Conservation (phyloP, 257 asterid species). For the Gardenia jasminoides region DNA sequence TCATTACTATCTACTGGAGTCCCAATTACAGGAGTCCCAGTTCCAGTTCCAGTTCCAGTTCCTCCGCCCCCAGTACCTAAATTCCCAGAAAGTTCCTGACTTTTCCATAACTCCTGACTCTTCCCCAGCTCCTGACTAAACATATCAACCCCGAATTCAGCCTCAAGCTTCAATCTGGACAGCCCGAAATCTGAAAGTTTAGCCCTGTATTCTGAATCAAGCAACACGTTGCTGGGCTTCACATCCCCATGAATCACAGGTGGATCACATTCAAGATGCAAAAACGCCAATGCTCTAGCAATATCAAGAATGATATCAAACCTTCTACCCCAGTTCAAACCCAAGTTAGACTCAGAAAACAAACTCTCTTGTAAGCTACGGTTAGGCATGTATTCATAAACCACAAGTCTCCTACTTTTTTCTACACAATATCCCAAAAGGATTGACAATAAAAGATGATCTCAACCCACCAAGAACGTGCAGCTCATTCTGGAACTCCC, state of each 20-base stretch:
- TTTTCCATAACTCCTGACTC: constrained; percentile 63
- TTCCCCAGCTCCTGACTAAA: constrained; percentile 75
- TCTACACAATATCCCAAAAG: constrained; percentile 87
- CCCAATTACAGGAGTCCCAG: constrained; percentile 49
- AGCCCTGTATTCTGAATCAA: constrained; percentile 71
- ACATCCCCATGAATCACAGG: constrained; percentile 97
- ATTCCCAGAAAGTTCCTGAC: constrained; percentile 75
- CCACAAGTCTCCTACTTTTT: constrained; percentile 57
- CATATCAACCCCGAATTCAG: constrained; percentile 71
- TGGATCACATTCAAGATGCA: constrained; percentile 91
- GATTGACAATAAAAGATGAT: constrained; percentile 56
- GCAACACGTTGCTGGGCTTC: constrained; percentile 95
- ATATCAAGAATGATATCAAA: constrained; percentile 64
- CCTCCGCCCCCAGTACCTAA: constrained; percentile 40
- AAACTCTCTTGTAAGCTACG: constrained; percentile 79
- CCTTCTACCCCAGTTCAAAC: constrained; percentile 75
- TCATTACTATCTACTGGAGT: constrained; percentile 66
- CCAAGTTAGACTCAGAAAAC: constrained; percentile 50
- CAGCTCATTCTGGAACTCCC: constrained; percentile 89
- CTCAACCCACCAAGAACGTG: constrained; percentile 73
- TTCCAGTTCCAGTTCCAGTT: constrained; percentile 28
- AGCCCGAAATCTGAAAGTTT: constrained; percentile 96
- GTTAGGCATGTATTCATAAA: constrained; percentile 92
- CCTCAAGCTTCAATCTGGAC: constrained; percentile 82
- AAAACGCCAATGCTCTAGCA: constrained; percentile 74